Base-by-base conservation (phyloP, 495 filamentous ascomycete genomes). In the Pseudoneurospora amorphoporcata region DNA sequence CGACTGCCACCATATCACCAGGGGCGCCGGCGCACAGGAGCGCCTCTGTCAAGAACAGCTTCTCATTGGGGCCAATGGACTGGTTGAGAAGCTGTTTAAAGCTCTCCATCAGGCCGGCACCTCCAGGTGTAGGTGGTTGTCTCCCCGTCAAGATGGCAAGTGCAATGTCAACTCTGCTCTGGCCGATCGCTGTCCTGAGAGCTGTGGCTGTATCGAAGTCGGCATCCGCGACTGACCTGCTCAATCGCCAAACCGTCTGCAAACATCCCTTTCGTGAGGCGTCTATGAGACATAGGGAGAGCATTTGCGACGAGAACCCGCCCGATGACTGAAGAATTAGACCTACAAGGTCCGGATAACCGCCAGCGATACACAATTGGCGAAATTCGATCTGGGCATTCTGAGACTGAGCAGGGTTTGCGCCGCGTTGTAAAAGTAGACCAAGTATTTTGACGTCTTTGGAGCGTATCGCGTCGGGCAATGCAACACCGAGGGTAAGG, bases 361-460 rank as follows among this genome's bases (percentile, higher is more conserved):
- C 78, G 8, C 81, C 83, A 41, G 76, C 37, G 42, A 79, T 80
- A 71, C 84, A 85, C 8, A 81, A 32, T 39, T 83, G 80, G 17
- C 82, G 80, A 70, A 86, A 86, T 14, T 81, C 84, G 39, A 83
- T 80, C 42, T 83, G 82, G 8, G 77, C 82, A 17, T 85, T 82
- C 1, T 78, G 77, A 0, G 79, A 82, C 43, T 83, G 78, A 1
- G 79, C 72, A 41, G 74, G 72, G 41, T 80, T 83, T 5, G 83
- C 83, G 2, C 84, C 83, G 32, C 81, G 82, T 35, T 78, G 73
- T 23, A 86, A 76, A 8, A 86, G 79, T 14, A 85, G 73, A 29
- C 79, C 73, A 8, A 82, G 72, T 35, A 86, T 81, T 6, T 42
- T 74, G 10, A 73, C 41, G 69, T 84, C 82, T 14, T 76, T 73